A percentile compares a stretch with the other conserved stretches of the same genome.
phyloP scores from a whole-genome alignment of 768 basidiomycete genomes.

The Russula foetens region DNA sequence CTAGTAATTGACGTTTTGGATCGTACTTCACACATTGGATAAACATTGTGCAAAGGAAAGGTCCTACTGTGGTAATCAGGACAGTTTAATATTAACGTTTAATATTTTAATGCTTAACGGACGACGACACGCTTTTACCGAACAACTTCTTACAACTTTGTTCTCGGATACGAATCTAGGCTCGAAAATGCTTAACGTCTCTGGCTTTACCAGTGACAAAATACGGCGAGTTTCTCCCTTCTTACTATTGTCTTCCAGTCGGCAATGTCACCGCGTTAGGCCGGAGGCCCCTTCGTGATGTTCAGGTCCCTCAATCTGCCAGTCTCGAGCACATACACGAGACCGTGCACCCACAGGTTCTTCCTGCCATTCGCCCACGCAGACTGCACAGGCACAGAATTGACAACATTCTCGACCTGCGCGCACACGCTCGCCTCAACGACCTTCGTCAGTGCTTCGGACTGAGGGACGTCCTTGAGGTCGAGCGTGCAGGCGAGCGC shows the following conservation, averaged over 20 bases:
- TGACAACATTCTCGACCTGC: slow-evolving; percentile 26
- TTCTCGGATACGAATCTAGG: no score
- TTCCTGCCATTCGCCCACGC: slow-evolving; percentile 28
- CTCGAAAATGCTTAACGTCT: no score
- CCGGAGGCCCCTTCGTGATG: slow-evolving; percentile 5
- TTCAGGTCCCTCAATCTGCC: slow-evolving; percentile 26
- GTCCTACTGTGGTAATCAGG: no score
- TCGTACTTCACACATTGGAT: no score
- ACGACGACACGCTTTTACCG: no score
- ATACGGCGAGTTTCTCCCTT: no score
- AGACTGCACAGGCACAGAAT: slow-evolving; percentile 19
- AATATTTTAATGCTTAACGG: no score
- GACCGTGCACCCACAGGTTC: slow-evolving; percentile 52
- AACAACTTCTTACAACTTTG: no score
- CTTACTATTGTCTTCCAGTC: neutral
- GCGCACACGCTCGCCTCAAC: slow-evolving; percentile 19
- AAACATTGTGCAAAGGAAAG: no score
- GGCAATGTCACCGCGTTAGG: neutral
- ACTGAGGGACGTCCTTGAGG: slow-evolving; percentile 29
- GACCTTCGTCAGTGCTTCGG: slow-evolving; percentile 27
- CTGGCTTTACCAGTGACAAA: no score
- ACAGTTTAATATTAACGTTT: no score
- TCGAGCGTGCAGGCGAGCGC: slow-evolving; percentile 40
- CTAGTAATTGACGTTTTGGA: no score
- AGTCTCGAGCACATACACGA: slow-evolving; percentile 28